Conservation (phyloP, 208 protist species). For the Leishmania turanica region DNA sequence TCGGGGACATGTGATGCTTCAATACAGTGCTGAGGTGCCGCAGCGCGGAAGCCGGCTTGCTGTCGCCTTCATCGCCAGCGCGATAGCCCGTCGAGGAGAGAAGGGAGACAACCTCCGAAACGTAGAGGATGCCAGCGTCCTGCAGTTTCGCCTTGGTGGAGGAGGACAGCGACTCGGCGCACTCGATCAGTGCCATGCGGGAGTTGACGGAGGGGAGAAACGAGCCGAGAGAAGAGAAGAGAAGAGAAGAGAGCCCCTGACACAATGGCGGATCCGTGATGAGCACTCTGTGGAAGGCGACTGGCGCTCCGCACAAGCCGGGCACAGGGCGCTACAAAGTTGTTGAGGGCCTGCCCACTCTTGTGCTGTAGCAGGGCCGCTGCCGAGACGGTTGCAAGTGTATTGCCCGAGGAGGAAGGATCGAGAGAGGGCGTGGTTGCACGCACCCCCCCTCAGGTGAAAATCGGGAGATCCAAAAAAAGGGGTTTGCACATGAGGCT, state of each 20-base stretch:
- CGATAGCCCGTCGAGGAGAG: constrained; percentile 2
- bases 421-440: neutral
- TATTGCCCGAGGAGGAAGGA: neutral
- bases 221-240: too few species aligned
- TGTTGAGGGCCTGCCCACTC: neutral
- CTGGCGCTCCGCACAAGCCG: neutral
- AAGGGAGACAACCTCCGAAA: constrained; percentile 41
- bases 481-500: neutral
- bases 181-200: constrained; percentile 26
- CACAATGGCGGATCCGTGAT: neutral
- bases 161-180: constrained; percentile 12
- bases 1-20: neutral
- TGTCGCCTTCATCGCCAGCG: neutral
- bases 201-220: neutral
- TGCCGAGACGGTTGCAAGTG: neutral
- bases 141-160: constrained; percentile 78
- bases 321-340: neutral
- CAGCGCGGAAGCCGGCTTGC: neutral
- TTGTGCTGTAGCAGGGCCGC: too few species aligned
- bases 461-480: neutral
- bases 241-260: neutral
- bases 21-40: neutral
- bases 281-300: neutral
- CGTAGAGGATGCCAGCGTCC: constrained; percentile 61
- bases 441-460: neutral